Evolutionary conservation across 306 rosid genomes (phyloP).

Genomic region (Benincasa hispida): DNA sequence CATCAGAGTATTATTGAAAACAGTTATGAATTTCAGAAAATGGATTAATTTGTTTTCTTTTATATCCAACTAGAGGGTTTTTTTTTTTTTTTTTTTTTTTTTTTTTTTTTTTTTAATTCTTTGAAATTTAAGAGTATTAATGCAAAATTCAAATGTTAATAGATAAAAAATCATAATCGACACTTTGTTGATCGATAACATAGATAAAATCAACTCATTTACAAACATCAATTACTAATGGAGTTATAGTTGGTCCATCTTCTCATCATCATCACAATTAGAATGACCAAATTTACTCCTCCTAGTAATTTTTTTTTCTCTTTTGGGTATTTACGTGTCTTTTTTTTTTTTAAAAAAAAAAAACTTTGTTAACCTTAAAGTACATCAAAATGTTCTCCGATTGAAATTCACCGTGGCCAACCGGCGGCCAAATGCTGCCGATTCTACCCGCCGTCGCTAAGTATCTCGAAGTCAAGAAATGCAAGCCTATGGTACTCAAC

Average conservation of each 20-base stretch:
- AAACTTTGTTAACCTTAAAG: neutral
- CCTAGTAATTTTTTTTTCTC: neutral
- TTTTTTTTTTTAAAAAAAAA: too few relatives aligned
- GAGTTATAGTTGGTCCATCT: slow-evolving; percentile 56
- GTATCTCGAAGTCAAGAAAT: slow-evolving; percentile 55
- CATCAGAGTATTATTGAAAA: too few relatives aligned
- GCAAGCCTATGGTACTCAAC: slow-evolving; percentile 63
- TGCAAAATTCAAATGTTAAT: too few relatives aligned
- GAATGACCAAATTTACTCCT: slow-evolving; percentile 59
- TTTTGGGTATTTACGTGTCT: neutral
- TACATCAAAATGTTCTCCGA: neutral
- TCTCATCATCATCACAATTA: neutral
- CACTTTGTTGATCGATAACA: too few relatives aligned
- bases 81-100: too few relatives aligned
- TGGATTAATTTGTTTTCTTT: too few relatives aligned
- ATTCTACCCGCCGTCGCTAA: neutral
- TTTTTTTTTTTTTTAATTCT: too few relatives aligned
- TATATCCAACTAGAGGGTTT: too few relatives aligned
- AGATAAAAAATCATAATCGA: too few relatives aligned
- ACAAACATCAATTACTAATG: slow-evolving; percentile 22
- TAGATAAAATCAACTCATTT: too few relatives aligned
- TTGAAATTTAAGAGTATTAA: too few relatives aligned
- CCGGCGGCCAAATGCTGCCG: slow-evolving; percentile 32
- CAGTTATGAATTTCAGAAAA: too few relatives aligned
- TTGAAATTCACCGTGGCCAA: neutral